Base-by-base conservation (phyloP, 2,329 filamentous ascomycete species). In the Zymoseptoria tritici region DNA sequence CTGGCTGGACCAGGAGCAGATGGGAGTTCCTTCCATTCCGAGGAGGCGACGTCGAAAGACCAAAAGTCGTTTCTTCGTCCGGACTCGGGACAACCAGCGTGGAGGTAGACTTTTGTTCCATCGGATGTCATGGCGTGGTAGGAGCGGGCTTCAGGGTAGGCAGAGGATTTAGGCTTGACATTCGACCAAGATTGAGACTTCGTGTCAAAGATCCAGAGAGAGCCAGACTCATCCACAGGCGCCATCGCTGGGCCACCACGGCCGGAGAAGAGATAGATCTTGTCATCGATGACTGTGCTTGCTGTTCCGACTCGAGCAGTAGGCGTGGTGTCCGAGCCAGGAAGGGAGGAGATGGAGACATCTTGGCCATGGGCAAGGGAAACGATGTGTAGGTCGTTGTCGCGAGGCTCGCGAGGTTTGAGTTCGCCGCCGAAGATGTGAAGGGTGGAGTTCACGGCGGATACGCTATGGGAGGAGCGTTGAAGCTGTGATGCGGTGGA, bases 181-280 rank as follows among this genome's bases (percentile, higher is more conserved):
- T 60, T 79, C 80, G 4, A 77, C 91, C 91, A 96, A 11, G 75
- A 76, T 57, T 81, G 76, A n/a, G 78, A 76, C 60, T 80, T 77
- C 0, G 87, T 85, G 71, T 91, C 83, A 68, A 89, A 92, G 29
- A 85, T 79, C 90, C 90, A 95, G 56, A 95, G 79, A 2, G 84
- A 79, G 16, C 91, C 91, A 9, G 78, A 73, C 69, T 96, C 91
- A 56, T 92, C 84, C 9, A 96, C 78, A 0, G 89, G 85, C 1
- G 82, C 77, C 83, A 89, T 86, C 26, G 84, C 84, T 2, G 80
- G 75, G 0, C 88, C 88, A 36, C 87, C 86, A 52, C 89, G 85
- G 9, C 91, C 91, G 54, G 90, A 91, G 73, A 92, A 96, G 50
- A 95, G 64, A 74, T 93, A 93, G 68, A 95, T 85, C 21, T 85